Base-by-base conservation (phyloP, 2,329 filamentous ascomycete genomes). In the Fusarium setosum region DNA sequence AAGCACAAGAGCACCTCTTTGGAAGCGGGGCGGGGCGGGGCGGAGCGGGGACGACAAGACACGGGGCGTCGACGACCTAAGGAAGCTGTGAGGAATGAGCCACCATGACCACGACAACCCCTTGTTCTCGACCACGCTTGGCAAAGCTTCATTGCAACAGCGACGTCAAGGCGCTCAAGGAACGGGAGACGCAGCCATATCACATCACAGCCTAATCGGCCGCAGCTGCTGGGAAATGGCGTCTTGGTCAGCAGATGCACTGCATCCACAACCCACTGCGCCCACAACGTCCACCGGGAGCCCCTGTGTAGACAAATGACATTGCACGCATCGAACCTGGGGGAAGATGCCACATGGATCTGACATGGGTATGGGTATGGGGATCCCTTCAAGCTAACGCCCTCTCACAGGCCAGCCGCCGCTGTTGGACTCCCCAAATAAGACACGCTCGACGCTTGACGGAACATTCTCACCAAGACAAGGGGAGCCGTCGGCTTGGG, bases 21-120 rank as follows among this genome's bases (percentile, higher is more conserved):
- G 32, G 44, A 47, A n/a, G 41, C 55, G 56, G 55, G 34, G 68
- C 68, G 65, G 65, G 35, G 68, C 68, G 66, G 68, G 21, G 66
- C 59, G 68, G 68, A 11, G 58, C 57, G 56, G 54, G 47, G 51
- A 32, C 18, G 4, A 47, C 7, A 26, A 26, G 24, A 24, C 41
- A 47, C n/a, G 41, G 38, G 26, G 53, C 3, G 4, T 29, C 11
- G 34, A 59, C 8, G 13, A 37, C 44, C 23, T n/a, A 12, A 17
- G 18, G 20, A 13, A 52, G n/a, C n/a, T n/a, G 34, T 40, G 23
- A 40, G 47, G 34, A 52, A 50, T n/a, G 35, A 50, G 53, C 41
- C 12, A 55, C 35, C 3, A 40, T 21, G 29, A 40, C n/a, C 17
- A 31, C 20, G 44, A 21, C 13, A 31, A 48, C 34, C 41, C 38